These are phyloP conservation scores for Pisolithus microcarpus DNA, from an alignment of 768 basidiomycete genomes.

Conservation along the genomic window DNA sequence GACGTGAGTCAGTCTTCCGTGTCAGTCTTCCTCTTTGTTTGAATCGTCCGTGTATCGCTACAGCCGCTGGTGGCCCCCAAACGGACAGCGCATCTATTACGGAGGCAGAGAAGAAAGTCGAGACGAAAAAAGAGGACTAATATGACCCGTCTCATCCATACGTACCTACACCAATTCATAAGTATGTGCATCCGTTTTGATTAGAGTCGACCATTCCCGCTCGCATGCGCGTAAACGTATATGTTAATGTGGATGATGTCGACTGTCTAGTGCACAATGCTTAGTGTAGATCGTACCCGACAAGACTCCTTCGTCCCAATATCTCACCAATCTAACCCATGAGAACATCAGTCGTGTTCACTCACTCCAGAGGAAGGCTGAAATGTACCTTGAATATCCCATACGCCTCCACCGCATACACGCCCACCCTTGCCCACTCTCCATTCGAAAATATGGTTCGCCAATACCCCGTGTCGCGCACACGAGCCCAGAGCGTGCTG, in stretches of 20 bases:
- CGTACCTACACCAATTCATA: neutral
- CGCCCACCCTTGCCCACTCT: conserved; percentile 57
- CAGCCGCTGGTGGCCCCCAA: conserved; percentile 58
- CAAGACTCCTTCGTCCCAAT: conserved; percentile 66
- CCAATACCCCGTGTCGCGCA: conserved; percentile 53
- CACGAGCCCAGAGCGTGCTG: conserved; percentile 55
- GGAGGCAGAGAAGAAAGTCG: conserved; percentile 82
- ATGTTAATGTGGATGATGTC: neutral
- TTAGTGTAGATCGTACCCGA: conserved; percentile 70
- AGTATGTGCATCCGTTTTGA: too few relatives aligned
- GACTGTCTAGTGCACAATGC: neutral
- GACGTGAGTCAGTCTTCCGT: conserved; percentile 36
- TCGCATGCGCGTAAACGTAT: neutral
- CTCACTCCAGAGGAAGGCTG: neutral
- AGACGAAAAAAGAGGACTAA: conserved; percentile 74
- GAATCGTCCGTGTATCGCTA: neutral
- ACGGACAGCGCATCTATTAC: conserved; percentile 83
- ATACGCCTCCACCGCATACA: conserved; percentile 83
- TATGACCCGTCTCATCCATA: neutral
- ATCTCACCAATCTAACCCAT: conserved; percentile 74
- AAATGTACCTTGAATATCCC: conserved; percentile 74
- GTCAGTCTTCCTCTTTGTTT: neutral
- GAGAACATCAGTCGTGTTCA: neutral
- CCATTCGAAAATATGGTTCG: conserved; percentile 53
- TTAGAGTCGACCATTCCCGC: too few relatives aligned